Conservation (phyloP, 2,329 filamentous ascomycete genomes). For the Pseudogymnoascus sp. region DNA sequence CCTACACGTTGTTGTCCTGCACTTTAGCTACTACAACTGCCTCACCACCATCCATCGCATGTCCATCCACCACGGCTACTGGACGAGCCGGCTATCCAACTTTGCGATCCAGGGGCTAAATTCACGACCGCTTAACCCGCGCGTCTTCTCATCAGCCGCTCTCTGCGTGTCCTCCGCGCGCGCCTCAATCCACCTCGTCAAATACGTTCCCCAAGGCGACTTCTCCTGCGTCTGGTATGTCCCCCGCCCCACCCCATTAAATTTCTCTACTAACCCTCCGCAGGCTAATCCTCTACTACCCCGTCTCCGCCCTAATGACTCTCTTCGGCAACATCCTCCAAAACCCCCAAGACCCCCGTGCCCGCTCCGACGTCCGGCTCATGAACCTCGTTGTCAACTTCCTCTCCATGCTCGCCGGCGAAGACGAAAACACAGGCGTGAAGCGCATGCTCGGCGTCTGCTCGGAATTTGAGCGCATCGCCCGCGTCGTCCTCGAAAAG, state of each 20-base stretch:
- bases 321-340: slow-evolving; percentile 94
- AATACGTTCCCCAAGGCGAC: slow-evolving; percentile 93
- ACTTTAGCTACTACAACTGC: slow-evolving; percentile 97
- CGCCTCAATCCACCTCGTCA: slow-evolving; percentile 86
- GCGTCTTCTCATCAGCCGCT: slow-evolving; percentile 88
- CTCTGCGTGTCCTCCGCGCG: slow-evolving; percentile 88
- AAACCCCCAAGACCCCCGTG: slow-evolving; percentile 82
- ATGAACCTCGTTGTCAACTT: slow-evolving; percentile 94
- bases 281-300: slow-evolving; percentile 90
- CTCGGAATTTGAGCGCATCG: slow-evolving; percentile 93
- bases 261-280: slow-evolving; percentile 23
- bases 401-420: slow-evolving; percentile 76
- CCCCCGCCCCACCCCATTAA: neutral
- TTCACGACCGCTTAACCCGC: slow-evolving; percentile 78
- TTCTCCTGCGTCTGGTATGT: slow-evolving; percentile 89
- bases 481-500: slow-evolving; percentile 82
- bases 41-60: slow-evolving; percentile 96
- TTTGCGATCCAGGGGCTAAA: slow-evolving; percentile 94
- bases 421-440: slow-evolving; percentile 83
- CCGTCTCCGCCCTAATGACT: slow-evolving; percentile 88
- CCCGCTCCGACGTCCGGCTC: slow-evolving; percentile 77
- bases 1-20: slow-evolving; percentile 84
- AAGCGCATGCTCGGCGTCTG: slow-evolving; percentile 91
- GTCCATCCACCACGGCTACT: slow-evolving; percentile 96
- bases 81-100: slow-evolving; percentile 90